Conservation (phyloP, 371 early-diverging fungal species). For the Mucor velutinosus region DNA sequence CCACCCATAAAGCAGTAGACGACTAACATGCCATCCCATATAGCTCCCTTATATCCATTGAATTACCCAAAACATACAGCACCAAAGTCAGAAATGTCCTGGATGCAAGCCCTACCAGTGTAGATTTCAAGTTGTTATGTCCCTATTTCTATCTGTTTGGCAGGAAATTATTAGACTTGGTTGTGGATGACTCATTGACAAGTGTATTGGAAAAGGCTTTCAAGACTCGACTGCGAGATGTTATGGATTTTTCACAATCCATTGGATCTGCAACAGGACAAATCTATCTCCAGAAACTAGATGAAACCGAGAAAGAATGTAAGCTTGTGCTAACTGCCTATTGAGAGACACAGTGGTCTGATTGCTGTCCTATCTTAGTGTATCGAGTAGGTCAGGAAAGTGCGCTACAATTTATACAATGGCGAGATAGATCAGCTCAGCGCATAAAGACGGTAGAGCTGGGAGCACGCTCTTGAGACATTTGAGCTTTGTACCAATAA, state of each 20-base stretch:
- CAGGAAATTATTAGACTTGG: constrained; percentile 32
- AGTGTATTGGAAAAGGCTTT: constrained; percentile 42
- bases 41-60: constrained; percentile 34
- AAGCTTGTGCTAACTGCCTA: constrained; percentile 12
- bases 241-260: constrained; percentile 47
- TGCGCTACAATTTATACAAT: constrained; percentile 27
- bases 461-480: background rate
- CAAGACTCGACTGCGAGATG: constrained; percentile 32
- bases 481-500: constrained; percentile 3
- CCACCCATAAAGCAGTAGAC: too few relatives aligned
- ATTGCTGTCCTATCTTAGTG: constrained; percentile 21
- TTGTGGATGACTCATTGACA: constrained; percentile 34
- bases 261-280: constrained; percentile 28
- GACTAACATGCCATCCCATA: background rate
- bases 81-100: constrained; percentile 45
- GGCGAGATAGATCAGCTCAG: constrained; percentile 31
- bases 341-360: background rate
- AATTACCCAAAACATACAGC: constrained; percentile 44
- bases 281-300: constrained; percentile 44
- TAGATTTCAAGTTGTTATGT: constrained; percentile 41
- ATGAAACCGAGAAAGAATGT: constrained; percentile 54
- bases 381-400: constrained; percentile 45
- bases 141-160: constrained; percentile 53
- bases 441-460: constrained; percentile 22
- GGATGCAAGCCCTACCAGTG: constrained; percentile 38